phyloP scores from a whole-genome alignment of 1,284 basidiomycete species.

The Heliocybe sulcata region DNA sequence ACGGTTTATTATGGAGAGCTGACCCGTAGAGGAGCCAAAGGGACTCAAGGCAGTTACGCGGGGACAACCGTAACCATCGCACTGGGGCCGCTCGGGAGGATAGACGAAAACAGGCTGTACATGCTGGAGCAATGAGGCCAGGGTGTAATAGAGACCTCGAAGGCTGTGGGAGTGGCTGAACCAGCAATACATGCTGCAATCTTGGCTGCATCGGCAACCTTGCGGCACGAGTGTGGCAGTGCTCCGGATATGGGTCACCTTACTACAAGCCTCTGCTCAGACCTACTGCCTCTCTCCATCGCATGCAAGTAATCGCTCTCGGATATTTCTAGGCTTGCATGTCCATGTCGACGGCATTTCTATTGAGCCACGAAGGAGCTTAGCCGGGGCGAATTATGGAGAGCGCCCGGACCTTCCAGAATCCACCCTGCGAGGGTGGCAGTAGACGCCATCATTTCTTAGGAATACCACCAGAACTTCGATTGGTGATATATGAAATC shows the following conservation, averaged over 20 bases:
- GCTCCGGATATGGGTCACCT: background rate
- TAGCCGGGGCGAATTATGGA: no score
- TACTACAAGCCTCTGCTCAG: background rate
- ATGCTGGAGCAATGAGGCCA: slow-evolving; percentile 21
- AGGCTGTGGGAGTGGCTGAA: background rate
- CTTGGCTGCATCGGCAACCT: background rate
- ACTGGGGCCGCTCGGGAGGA: background rate
- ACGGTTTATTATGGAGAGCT: background rate
- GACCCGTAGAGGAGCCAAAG: background rate
- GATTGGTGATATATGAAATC: slow-evolving; percentile 25
- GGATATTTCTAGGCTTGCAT: no score
- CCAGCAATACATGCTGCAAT: background rate
- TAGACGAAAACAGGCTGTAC: slow-evolving; percentile 9
- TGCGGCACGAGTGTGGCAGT: background rate
- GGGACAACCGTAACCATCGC: background rate
- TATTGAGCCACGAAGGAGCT: no score
- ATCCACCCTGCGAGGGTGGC: background rate
- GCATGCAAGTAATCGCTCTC: no score
- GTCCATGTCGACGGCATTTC: no score
- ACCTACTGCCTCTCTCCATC: background rate
- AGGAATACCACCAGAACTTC: slow-evolving; percentile 27
- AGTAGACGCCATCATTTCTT: slow-evolving; percentile 15
- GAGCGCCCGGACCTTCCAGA: no score
- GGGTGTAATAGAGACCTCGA: slow-evolving; percentile 1
- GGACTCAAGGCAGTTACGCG: background rate